Evolutionary conservation across 2,329 filamentous ascomycete species (phyloP), one percentile per base, ranked within the genome.

Genomic region (Cordyceps militaris): DNA sequence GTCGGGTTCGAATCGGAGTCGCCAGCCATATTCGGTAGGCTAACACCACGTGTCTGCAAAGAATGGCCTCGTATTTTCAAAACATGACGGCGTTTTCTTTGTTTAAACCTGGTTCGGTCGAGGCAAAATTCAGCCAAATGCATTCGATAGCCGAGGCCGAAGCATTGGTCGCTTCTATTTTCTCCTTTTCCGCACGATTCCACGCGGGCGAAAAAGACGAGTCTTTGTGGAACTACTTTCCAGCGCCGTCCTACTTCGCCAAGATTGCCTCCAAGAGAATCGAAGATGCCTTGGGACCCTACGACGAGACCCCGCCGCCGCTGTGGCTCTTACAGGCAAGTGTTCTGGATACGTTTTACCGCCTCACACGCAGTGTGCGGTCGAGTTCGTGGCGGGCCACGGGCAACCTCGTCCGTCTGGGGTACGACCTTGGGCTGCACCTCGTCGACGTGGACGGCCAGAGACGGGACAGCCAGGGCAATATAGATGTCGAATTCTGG

Each of bases 341-440:
- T 36, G 67, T 73, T 34, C 53, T 74, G 2, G 63, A 64, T 8
- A 69, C 70, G 2, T 69, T 69, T 59, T 70, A 68, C 53, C 68
- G 70, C 38, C 65, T 74, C 10, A 69, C 66, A 1, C 63, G 65
- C 21, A 69, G 70, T 23, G 72, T 74, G 3, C 67, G 65, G 11
- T 71, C 69, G 2, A 66, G 63, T 30, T 68, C 72, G 7, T 75
- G 73, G 72, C 63, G 71, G 56, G 65, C 64, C 8, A 63, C 69
- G 0, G 67, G 68, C 3, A 59, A 62, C 43, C 68, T 66, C 57
- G 63, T 69, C 11, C 58, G 66, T 11, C 52, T 68, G 21, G 66
- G 69, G 9, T 73, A 73, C 56, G 71, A 73, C 56, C 55, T 70
- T 34, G 69, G 71, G 53, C 53, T 73, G 10, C 69, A 73, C 56